Base-by-base conservation (phyloP, 306 rosid genomes). In the Spatholobus suberectus region DNA sequence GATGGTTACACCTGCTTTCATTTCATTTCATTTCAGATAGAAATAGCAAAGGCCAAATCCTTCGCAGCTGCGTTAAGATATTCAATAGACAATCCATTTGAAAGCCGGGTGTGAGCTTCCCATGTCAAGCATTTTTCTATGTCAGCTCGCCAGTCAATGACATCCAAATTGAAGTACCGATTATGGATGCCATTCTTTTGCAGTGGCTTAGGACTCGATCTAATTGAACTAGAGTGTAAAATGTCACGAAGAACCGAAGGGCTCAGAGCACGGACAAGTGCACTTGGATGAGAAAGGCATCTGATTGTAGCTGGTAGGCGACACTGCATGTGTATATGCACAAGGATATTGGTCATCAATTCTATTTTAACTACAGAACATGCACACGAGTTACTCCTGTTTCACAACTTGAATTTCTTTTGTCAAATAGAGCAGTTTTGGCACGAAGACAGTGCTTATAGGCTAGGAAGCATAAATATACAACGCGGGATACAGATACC, bases 221-320 rank as follows among this genome's bases (percentile, higher is more conserved):
- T 80, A 59, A 87, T 58, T 0, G 92, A 86, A 73, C 92, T 86
- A 21, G 85, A 59, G 65, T 80, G 91, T 87, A 90, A 61, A 67
- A 94, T 89, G 78, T 88, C 98, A 5, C 97, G 98, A 49, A 94
- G 95, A 84, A 92, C 95, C 0, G 98, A 92, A 6, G 78, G 83
- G 85, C 98, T 94, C 65, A 94, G 78, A 24, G 97, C 88, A 0
- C 95, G 97, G 10, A 92, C 92, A 35, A 89, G 94, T 0, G 94
- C 97, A 59, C 98, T 94, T 18, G 94, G 92, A 82, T 92, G 97
- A 79, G 97, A 88, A 47, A 94, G 91, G 89, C 95, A 94, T 72
- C 90, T 90, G 58, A 88, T 75, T 54, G 95, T 92, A 43, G 94
- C 97, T 1, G 95, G 83, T 38, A 94, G 77, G 79, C 98, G 98